phyloP scores from a whole-genome alignment of 208 protist genomes.

The Acanthamoeba castellanii region DNA sequence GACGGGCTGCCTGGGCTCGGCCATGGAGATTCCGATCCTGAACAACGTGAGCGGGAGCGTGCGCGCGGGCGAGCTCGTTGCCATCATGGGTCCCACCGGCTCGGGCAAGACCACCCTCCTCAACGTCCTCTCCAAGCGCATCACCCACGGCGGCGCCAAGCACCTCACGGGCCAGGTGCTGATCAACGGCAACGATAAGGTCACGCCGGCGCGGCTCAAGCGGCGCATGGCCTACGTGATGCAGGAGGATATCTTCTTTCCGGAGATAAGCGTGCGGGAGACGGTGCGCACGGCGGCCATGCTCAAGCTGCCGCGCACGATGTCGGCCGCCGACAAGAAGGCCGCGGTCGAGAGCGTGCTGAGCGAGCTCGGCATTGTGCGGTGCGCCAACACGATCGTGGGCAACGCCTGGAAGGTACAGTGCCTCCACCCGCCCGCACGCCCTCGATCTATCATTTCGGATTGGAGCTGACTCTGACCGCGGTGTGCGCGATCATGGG shows the following conservation, averaged over 20 bases:
- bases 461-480: background rate
- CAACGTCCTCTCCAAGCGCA: slow-evolving; percentile 70
- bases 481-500: too few species aligned
- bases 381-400: slow-evolving; percentile 30
- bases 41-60: slow-evolving; percentile 10
- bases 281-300: slow-evolving; percentile 70
- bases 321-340: background rate
- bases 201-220: slow-evolving; percentile 6
- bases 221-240: slow-evolving; percentile 72
- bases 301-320: slow-evolving; percentile 62
- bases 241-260: slow-evolving; percentile 80
- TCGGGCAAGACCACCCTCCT: slow-evolving; percentile 77
- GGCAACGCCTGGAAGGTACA: slow-evolving; percentile 47
- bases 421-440: background rate
- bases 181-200: background rate
- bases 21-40: background rate
- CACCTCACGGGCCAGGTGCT: slow-evolving; percentile 60
- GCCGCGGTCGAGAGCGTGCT: background rate
- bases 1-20: background rate
- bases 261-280: slow-evolving; percentile 74
- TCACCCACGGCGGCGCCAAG: slow-evolving; percentile 27
- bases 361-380: slow-evolving; percentile 30
- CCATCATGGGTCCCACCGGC: slow-evolving; percentile 46
- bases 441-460: background rate
- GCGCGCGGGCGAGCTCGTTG: background rate